Conservation (phyloP, 345 rosid genomes). For the Pistacia integerrima region DNA sequence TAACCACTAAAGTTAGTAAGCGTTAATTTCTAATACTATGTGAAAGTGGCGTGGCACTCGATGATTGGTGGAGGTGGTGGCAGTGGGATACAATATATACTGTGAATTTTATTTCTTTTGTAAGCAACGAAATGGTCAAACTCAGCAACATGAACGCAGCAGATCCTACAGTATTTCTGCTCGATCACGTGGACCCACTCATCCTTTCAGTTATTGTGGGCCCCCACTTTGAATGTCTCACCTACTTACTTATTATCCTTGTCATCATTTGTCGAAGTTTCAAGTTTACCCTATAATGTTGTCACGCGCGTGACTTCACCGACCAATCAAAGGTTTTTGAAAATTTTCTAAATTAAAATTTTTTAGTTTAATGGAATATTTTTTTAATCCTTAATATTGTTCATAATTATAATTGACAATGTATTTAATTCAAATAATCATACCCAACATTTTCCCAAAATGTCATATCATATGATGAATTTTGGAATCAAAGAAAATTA, state of each 20-base stretch:
- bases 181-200: constrained; percentile 31
- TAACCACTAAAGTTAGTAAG: background rate
- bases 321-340: too few relatives aligned
- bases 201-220: background rate
- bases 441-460: too few relatives aligned
- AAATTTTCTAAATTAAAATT: too few relatives aligned
- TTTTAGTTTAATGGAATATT: too few relatives aligned
- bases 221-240: background rate
- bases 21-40: background rate
- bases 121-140: constrained; percentile 19
- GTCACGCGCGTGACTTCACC: too few relatives aligned
- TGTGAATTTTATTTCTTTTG: background rate
- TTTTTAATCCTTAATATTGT: too few relatives aligned
- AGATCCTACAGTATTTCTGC: background rate
- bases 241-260: background rate
- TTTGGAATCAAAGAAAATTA: too few relatives aligned
- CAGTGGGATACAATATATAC: too few relatives aligned
- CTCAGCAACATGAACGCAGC: background rate
- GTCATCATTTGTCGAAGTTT: background rate
- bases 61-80: background rate
- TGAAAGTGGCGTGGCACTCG: background rate
- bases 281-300: too few relatives aligned
- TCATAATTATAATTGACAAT: too few relatives aligned
- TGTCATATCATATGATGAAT: too few relatives aligned
- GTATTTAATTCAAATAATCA: too few relatives aligned